Evolutionary conservation across 441 rosid genomes (phyloP).

Genomic region (Caryocar brasiliense): DNA sequence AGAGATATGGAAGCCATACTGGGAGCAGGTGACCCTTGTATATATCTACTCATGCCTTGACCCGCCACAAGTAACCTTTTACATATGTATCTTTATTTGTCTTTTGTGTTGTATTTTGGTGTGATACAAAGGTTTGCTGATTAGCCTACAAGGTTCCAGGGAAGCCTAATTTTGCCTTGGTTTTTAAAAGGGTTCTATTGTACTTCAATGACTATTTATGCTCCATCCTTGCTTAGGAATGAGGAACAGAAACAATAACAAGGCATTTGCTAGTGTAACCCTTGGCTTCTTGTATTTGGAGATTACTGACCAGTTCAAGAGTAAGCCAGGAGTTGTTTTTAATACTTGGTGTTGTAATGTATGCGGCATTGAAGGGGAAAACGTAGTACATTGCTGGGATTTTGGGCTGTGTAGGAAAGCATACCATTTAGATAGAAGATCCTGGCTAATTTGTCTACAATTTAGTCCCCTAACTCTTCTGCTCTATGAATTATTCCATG

Average conservation of each 20-base stretch:
- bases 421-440: no score
- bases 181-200: conserved; percentile 9
- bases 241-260: conserved; percentile 2
- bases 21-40: conserved; percentile 22
- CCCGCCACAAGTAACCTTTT: conserved; percentile 4
- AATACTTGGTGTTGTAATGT: background rate
- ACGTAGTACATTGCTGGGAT: no score
- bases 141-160: conserved; percentile 4
- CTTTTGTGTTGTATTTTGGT: conserved; percentile 11
- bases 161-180: conserved; percentile 1
- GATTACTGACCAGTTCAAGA: background rate
- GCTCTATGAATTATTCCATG: no score
- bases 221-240: conserved; percentile 12
- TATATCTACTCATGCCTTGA: conserved; percentile 18
- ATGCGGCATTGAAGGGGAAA: no score
- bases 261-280: background rate
- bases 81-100: conserved; percentile 9
- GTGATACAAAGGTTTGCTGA: no score
- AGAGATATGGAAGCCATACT: background rate
- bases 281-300: background rate
- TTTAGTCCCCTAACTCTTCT: no score
- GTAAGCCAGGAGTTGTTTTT: background rate
- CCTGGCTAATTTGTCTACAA: no score
- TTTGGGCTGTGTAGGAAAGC: no score
- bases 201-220: conserved; percentile 1